phyloP scores from a whole-genome alignment of 2,329 filamentous ascomycete genomes.

The Aspergillus jensenii region DNA sequence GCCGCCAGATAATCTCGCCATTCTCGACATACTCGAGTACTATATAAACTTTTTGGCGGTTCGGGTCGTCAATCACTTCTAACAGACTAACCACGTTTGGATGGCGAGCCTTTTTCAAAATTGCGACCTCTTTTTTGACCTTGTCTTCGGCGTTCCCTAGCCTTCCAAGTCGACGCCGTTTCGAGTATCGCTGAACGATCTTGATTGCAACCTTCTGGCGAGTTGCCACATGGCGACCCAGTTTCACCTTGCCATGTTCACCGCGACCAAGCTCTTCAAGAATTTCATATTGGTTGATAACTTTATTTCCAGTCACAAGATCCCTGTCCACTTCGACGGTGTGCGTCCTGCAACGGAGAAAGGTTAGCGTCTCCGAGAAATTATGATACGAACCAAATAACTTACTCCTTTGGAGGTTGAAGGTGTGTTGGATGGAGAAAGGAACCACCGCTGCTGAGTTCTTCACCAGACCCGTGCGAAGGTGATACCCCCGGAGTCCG shows the following conservation, averaged over 20 bases:
- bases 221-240: slow-evolving; percentile 76
- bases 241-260: slow-evolving; percentile 96
- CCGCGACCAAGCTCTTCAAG: slow-evolving; percentile 94
- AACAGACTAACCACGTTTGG: slow-evolving; percentile 94
- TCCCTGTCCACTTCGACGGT: slow-evolving; percentile 90
- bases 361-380: background rate
- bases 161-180: slow-evolving; percentile 83
- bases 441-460: slow-evolving; percentile 55
- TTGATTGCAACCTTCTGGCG: slow-evolving; percentile 90
- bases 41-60: slow-evolving; percentile 97
- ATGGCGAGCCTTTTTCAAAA: slow-evolving; percentile 96
- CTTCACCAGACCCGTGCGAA: slow-evolving; percentile 39
- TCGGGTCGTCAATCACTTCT: slow-evolving; percentile 96
- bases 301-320: slow-evolving; percentile 83
- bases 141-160: slow-evolving; percentile 67
- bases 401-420: slow-evolving; percentile 75
- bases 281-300: slow-evolving; percentile 97
- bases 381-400: background rate
- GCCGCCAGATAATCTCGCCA: slow-evolving; percentile 92
- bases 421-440: slow-evolving; percentile 70
- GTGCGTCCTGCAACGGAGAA: slow-evolving; percentile 63
- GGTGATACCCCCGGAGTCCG: slow-evolving; percentile 32
- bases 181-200: slow-evolving; percentile 94
- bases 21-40: slow-evolving; percentile 93
- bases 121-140: slow-evolving; percentile 93